Conservation (phyloP, 352 stramenopile species). For the Elongisporangium anandrum region DNA sequence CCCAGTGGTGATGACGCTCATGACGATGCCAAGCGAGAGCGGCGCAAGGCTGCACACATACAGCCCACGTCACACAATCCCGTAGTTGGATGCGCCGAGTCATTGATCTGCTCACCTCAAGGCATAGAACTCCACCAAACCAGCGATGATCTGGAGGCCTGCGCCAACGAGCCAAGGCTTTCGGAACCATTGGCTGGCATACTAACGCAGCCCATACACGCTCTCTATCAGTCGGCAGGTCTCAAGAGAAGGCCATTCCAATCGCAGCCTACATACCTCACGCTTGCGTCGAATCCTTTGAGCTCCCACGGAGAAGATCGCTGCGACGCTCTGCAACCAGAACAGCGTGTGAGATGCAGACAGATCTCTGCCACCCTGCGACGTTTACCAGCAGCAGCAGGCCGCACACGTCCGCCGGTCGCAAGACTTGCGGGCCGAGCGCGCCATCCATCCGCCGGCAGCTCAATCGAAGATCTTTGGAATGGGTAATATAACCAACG, state of each 20-base stretch:
- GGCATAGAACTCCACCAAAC: constrained; percentile 10
- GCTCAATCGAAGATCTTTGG: background rate
- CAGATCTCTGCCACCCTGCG: too few species aligned
- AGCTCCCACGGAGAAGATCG: background rate
- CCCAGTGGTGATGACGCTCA: constrained; percentile 4
- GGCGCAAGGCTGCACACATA: constrained; percentile 8
- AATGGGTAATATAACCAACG: too few species aligned
- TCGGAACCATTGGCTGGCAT: background rate
- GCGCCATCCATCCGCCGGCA: background rate
- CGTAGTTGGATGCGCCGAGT: too few species aligned
- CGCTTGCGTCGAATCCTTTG: background rate
- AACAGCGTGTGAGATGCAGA: background rate
- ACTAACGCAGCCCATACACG: background rate
- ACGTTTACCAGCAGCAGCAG: background rate
- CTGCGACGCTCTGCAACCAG: background rate
- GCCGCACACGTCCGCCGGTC: background rate
- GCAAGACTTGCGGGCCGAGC: background rate
- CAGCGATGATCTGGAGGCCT: background rate
- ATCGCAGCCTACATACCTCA: background rate
- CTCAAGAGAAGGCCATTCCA: background rate
- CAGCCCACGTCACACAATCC: too few species aligned
- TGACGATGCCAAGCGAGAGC: constrained; percentile 13
- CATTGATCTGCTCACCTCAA: constrained; percentile 7
- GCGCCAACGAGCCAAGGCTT: background rate
- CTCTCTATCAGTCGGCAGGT: background rate